Conservation (phyloP, 345 rosid genomes). For the Hibiscus mutabilis region DNA sequence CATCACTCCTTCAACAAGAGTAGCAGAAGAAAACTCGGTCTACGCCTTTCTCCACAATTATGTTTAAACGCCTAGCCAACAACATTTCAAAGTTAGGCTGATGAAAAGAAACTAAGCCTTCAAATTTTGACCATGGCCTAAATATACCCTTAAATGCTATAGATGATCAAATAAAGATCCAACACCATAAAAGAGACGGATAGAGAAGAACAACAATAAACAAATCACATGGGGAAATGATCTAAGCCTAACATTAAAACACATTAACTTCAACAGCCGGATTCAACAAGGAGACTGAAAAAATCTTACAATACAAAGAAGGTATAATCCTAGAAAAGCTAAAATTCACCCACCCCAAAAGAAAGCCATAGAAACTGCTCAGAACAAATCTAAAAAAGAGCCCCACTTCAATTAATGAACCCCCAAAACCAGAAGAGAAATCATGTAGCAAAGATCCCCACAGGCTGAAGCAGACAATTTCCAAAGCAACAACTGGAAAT, state of each 20-base stretch:
- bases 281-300: slow-evolving; percentile 10
- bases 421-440: slow-evolving; percentile 15
- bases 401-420: slow-evolving; percentile 17
- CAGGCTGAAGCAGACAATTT: slow-evolving; percentile 22
- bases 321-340: slow-evolving; percentile 19
- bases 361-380: not conserved
- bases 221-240: slow-evolving; percentile 14
- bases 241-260: not conserved
- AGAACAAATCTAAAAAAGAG: slow-evolving; percentile 8
- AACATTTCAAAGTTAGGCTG: slow-evolving; percentile 10
- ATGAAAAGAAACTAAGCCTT: slow-evolving; percentile 15
- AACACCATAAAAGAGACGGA: slow-evolving; percentile 12
- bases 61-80: slow-evolving; percentile 12
- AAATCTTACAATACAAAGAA: slow-evolving; percentile 12
- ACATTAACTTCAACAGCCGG: slow-evolving; percentile 9
- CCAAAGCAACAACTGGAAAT: slow-evolving; percentile 26
- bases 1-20: slow-evolving; percentile 34
- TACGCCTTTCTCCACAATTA: slow-evolving; percentile 19
- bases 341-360: slow-evolving; percentile 10
- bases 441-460: slow-evolving; percentile 21
- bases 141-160: slow-evolving; percentile 14
- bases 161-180: slow-evolving; percentile 20
- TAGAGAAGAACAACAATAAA: slow-evolving; percentile 14
- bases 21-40: slow-evolving; percentile 12
- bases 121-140: slow-evolving; percentile 19